Percentiles rank a stretch among this genome's conserved stretches.
Evolutionary conservation across 1,284 basidiomycete genomes (phyloP).

Genomic region (Abortiporus biennis): DNA sequence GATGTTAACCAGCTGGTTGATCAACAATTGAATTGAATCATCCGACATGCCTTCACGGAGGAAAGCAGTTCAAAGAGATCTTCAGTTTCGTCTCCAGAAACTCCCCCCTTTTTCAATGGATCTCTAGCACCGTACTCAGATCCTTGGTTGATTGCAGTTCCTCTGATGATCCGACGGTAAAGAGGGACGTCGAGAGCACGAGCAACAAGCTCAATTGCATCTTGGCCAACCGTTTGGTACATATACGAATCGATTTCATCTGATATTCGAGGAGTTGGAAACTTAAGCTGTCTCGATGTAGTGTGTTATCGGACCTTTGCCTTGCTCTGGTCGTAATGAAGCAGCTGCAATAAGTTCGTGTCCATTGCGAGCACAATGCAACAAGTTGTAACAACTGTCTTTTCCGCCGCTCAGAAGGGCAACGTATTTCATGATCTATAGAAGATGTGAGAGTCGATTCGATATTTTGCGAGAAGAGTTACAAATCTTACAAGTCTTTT

Average conservation of each 20-base stretch:
- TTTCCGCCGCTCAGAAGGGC: conserved; percentile 96
- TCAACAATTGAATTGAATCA: neutral
- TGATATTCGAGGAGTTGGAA: conserved; percentile 28
- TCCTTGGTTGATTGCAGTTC: conserved; percentile 76
- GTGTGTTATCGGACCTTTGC: conserved; percentile 62
- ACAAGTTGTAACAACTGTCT: conserved; percentile 94
- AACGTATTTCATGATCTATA: conserved; percentile 81
- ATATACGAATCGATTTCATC: conserved; percentile 99
- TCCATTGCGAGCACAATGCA: conserved; percentile 84
- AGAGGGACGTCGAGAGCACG: conserved; percentile 84
- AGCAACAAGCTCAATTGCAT: conserved; percentile 86
- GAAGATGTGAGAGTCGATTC: neutral
- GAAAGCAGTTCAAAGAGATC: conserved; percentile 81
- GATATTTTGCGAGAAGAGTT: neutral
- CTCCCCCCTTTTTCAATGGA: conserved; percentile 39
- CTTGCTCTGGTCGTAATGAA: conserved; percentile 77
- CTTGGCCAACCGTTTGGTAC: conserved; percentile 98
- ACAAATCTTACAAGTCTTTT: neutral
- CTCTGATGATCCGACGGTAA: conserved; percentile 77
- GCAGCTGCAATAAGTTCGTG: conserved; percentile 90
- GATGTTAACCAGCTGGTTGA: conserved; percentile 7
- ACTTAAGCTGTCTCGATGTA: conserved; percentile 7
- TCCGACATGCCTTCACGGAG: conserved; percentile 63
- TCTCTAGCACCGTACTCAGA: conserved; percentile 78
- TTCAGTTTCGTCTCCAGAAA: conserved; percentile 90